Percentiles rank a stretch among this genome's conserved stretches.
Evolutionary conservation across 164 flowering plant genomes (phyloP).

Genomic region (Chimonanthus praecox): DNA sequence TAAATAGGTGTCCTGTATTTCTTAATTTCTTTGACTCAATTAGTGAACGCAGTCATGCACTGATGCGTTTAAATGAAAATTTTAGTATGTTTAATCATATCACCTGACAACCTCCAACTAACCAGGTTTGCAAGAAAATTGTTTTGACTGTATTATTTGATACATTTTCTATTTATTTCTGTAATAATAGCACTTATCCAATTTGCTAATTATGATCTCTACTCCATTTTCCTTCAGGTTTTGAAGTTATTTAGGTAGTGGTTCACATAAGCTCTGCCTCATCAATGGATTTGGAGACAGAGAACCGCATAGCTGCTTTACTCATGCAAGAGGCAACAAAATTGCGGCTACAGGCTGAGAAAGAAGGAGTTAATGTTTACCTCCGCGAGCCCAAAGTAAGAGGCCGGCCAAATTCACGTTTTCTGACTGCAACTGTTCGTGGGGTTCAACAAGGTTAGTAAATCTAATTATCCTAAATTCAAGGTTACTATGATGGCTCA

Average conservation of each 20-base stretch:
- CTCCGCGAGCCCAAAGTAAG: constrained; percentile 56
- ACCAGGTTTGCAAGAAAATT: too few species aligned
- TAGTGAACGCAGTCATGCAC: too few species aligned
- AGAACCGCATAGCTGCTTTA: constrained; percentile 72
- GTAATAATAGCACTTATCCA: background rate
- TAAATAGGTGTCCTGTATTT: too few species aligned
- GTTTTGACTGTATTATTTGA: too few species aligned
- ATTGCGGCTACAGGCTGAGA: constrained; percentile 70
- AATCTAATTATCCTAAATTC: background rate
- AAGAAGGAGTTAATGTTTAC: constrained; percentile 72
- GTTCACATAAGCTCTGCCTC: background rate
- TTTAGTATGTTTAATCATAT: too few species aligned
- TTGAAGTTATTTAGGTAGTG: background rate
- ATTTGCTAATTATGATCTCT: background rate
- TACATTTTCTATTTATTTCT: too few species aligned
- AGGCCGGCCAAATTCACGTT: constrained; percentile 82
- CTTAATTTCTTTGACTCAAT: too few species aligned
- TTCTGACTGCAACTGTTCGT: constrained; percentile 85
- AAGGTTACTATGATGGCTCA: background rate
- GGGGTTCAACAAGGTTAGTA: constrained; percentile 89
- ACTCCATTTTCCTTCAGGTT: background rate
- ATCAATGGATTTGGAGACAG: constrained; percentile 77
- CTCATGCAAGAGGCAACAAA: constrained; percentile 89
- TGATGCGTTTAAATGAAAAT: too few species aligned
- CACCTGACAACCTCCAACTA: too few species aligned